Evolutionary conservation across 208 protist species (phyloP).

Genomic region (Entamoeba dispar): DNA sequence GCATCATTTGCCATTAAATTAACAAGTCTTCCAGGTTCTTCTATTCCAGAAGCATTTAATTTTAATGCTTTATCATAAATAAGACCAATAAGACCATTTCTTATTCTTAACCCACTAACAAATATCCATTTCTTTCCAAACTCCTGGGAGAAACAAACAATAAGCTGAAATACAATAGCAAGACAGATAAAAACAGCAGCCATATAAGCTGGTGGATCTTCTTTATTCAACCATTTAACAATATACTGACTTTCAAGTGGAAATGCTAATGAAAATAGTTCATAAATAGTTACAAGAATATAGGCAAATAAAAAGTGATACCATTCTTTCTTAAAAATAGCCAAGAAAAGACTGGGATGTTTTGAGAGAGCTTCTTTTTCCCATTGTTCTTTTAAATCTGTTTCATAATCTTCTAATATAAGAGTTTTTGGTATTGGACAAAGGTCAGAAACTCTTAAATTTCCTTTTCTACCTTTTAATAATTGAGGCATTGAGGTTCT

Average conservation of each 20-base stretch:
- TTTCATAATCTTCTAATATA: background rate
- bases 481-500: background rate
- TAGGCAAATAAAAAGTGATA: background rate
- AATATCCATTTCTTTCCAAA: background rate
- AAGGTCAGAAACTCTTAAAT: background rate
- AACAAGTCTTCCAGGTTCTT: slow-evolving; percentile 35
- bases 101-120: background rate
- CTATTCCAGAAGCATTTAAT: background rate
- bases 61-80: background rate
- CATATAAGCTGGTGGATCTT: no score
- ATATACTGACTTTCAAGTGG: background rate
- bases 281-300: background rate
- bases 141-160: no score
- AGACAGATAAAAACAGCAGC: background rate
- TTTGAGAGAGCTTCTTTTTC: background rate
- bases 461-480: background rate
- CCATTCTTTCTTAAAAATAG: background rate
- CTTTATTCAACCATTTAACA: background rate
- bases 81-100: background rate
- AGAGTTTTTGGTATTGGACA: background rate
- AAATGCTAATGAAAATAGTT: background rate
- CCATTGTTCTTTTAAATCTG: background rate
- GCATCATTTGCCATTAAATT: slow-evolving; percentile 39
- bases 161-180: background rate
- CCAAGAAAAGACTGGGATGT: background rate